Conservation (phyloP, 2,329 filamentous ascomycete species). For the Talaromyces rugulosus region DNA sequence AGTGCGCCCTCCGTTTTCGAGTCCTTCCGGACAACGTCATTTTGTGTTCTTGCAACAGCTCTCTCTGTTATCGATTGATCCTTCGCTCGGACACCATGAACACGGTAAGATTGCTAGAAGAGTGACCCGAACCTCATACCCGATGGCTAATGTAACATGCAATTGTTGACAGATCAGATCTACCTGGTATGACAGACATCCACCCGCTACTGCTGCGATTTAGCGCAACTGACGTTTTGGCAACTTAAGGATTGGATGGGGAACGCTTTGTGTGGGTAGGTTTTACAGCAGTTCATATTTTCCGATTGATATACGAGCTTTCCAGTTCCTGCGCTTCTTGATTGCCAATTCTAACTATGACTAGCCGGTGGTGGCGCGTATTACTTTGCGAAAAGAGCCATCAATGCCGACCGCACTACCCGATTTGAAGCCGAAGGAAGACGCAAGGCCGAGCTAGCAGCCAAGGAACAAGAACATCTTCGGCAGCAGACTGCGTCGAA, state of each 20-base stretch:
- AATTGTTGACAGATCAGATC: constrained; percentile 48
- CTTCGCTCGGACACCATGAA: constrained; percentile 40
- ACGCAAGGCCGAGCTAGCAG: constrained; percentile 41
- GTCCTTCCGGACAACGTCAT: not conserved
- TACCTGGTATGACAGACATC: constrained; percentile 43
- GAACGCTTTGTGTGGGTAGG: constrained; percentile 76
- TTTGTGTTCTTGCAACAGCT: not conserved
- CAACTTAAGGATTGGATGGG: constrained; percentile 76
- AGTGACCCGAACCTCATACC: not conserved
- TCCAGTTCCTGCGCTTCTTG: not conserved
- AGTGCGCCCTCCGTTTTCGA: not conserved
- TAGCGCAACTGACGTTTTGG: constrained; percentile 16
- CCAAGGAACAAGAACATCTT: constrained; percentile 32
- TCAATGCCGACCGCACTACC: constrained; percentile 80
- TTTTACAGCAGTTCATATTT: not conserved
- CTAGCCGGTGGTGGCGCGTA: constrained; percentile 86
- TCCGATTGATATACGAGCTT: not conserved
- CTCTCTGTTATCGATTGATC: not conserved
- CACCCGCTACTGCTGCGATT: not conserved
- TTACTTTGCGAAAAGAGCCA: constrained; percentile 89
- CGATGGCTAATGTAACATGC: not conserved
- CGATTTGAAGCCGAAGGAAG: constrained; percentile 68
- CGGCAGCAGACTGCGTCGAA: constrained; percentile 22
- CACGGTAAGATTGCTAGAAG: constrained; percentile 30
- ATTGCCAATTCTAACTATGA: not conserved